Evolutionary conservation across 257 asterid species (phyloP).

Genomic region (Verbena officinalis): DNA sequence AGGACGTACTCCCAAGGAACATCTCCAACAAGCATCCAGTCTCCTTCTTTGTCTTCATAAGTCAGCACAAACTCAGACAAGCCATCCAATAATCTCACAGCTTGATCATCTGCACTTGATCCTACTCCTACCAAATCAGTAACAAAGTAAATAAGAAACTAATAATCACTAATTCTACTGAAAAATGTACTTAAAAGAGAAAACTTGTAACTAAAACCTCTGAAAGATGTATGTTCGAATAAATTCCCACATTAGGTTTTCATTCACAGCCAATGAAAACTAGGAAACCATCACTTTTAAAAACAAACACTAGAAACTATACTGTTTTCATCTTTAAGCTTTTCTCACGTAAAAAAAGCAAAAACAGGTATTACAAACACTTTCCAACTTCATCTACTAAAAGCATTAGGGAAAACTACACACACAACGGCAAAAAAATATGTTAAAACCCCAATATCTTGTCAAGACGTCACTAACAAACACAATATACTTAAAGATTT

Average conservation of each 20-base stretch:
- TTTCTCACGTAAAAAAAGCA: no score
- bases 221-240: not conserved
- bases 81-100: constrained; percentile 59
- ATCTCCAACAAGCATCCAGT: constrained; percentile 95
- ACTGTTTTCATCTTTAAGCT: no score
- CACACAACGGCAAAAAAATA: no score
- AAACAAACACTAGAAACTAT: no score
- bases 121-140: constrained; percentile 39
- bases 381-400: no score
- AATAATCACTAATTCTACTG: not conserved
- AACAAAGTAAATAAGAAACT: constrained; percentile 1
- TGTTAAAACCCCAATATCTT: no score
- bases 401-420: no score
- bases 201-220: constrained; percentile 7
- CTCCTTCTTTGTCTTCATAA: constrained; percentile 91
- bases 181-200: not conserved
- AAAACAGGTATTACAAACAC: no score
- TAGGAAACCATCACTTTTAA: no score
- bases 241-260: not conserved
- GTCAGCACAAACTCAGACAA: constrained; percentile 76
- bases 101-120: constrained; percentile 47
- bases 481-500: not conserved
- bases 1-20: constrained; percentile 90
- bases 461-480: not conserved
- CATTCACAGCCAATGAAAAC: no score